A percentile compares a stretch with the other conserved stretches of the same genome.
Conservation (phyloP, 768 basidiomycete species). For the Trametes cubensis region DNA sequence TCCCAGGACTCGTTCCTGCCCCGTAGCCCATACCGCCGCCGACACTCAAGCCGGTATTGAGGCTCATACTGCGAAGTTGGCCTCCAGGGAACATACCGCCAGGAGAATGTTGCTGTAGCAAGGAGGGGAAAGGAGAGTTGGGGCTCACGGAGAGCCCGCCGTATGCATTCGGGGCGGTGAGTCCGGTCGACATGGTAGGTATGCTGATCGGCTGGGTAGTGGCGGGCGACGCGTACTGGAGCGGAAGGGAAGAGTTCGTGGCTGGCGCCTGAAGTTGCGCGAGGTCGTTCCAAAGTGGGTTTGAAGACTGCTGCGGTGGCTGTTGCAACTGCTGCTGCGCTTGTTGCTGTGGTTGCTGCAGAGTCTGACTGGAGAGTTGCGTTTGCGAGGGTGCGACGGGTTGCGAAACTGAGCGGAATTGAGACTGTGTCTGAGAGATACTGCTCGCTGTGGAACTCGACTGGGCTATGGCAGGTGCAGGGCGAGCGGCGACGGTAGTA, state of each 20-base stretch:
- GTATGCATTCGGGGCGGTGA: constrained; percentile 23
- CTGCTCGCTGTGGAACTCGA: constrained; percentile 2
- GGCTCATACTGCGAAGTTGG: constrained; percentile 27
- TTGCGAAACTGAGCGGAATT: constrained; percentile 40
- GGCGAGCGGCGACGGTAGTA: constrained; percentile 3
- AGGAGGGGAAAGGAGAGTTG: constrained; percentile 27
- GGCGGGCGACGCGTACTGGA: constrained; percentile 27
- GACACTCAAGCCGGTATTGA: constrained; percentile 25
- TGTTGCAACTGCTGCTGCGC: constrained; percentile 12
- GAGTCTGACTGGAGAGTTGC: constrained; percentile 2
- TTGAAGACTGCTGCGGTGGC: constrained; percentile 15
- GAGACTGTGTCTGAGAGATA: constrained; percentile 12
- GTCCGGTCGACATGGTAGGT: constrained; percentile 5
- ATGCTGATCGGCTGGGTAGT: constrained; percentile 23
- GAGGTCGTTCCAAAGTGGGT: constrained; percentile 31
- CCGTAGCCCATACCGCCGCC: constrained; percentile 1
- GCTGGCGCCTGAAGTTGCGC: constrained; percentile 27
- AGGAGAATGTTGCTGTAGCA: constrained; percentile 19
- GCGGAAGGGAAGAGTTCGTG: constrained; percentile 29
- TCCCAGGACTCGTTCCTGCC: constrained; percentile 3
- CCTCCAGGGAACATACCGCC: constrained; percentile 22
- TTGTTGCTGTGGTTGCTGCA: neutral
- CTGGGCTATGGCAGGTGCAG: constrained; percentile 5
- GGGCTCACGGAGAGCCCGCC: constrained; percentile 28
- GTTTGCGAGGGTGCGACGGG: constrained; percentile 29